A percentile compares a stretch with the other conserved stretches of the same genome.
Evolutionary conservation across 176 grass and related monocot species (phyloP).

Genomic region (Ensete glaucum): DNA sequence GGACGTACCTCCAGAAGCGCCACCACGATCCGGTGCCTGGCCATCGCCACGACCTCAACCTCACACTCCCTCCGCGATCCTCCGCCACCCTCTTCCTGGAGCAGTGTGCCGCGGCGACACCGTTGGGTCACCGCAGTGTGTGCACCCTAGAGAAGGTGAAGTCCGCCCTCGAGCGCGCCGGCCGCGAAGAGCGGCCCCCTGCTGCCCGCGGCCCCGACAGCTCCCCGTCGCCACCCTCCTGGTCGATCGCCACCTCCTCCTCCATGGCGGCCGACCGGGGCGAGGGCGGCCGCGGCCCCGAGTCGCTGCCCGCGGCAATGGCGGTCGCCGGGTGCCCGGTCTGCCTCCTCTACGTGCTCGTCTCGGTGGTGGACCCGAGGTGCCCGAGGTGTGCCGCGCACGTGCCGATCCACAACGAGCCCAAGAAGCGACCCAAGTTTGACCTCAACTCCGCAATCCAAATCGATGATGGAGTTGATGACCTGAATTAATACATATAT

Average conservation of each 20-base stretch:
- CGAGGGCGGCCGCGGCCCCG: conserved; percentile 19
- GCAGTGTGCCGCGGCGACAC: background rate
- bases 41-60: background rate
- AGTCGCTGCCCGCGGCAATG: conserved; percentile 10
- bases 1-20: conserved; percentile 36
- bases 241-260: conserved; percentile 46
- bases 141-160: conserved; percentile 86
- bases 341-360: conserved; percentile 91
- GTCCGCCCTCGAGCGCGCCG: conserved; percentile 63
- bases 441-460: conserved; percentile 35
- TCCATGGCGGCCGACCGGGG: background rate
- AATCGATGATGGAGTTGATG: background rate
- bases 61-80: background rate
- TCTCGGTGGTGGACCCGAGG: conserved; percentile 61
- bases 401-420: conserved; percentile 32
- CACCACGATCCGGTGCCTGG: background rate
- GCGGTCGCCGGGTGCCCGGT: conserved; percentile 76
- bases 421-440: conserved; percentile 60
- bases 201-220: background rate
- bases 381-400: conserved; percentile 75
- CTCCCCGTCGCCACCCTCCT: conserved; percentile 42
- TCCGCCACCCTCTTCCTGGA: background rate
- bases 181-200: conserved; percentile 48
- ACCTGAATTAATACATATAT: background rate
- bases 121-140: conserved; percentile 64